Evolutionary conservation across 2,329 filamentous ascomycete genomes (phyloP).

Genomic region (Fusarium abutilonis): DNA sequence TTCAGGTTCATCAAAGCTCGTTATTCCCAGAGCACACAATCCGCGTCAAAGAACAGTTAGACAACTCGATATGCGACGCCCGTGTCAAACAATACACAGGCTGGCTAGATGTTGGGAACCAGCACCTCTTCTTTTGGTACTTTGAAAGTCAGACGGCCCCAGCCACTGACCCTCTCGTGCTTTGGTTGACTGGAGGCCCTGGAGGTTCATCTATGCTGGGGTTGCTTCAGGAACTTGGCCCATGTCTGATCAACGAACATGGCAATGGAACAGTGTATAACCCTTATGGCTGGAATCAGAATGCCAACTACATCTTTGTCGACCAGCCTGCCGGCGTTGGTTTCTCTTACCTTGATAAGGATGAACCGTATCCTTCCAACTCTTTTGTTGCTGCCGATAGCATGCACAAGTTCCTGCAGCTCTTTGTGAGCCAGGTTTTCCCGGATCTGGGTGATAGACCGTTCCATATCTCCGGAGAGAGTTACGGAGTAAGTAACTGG

Average conservation of each 20-base stretch:
- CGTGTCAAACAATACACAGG: conserved; percentile 38
- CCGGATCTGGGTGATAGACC: conserved; percentile 8
- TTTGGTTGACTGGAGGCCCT: conserved; percentile 39
- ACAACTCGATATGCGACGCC: conserved; percentile 29
- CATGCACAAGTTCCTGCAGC: conserved; percentile 34
- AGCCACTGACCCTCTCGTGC: conserved; percentile 21
- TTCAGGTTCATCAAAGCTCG: conserved; percentile 19
- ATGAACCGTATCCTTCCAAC: conserved; percentile 17
- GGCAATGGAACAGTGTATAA: conserved; percentile 25
- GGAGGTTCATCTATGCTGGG: conserved; percentile 34
- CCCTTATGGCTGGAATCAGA: conserved; percentile 35
- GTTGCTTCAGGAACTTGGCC: conserved; percentile 33
- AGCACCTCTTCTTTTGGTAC: conserved; percentile 41
- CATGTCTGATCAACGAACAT: conserved; percentile 31
- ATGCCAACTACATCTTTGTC: conserved; percentile 39
- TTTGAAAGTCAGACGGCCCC: conserved; percentile 36
- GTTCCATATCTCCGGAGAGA: conserved; percentile 37
- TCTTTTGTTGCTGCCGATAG: conserved; percentile 34
- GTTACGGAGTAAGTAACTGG: conserved; percentile 22
- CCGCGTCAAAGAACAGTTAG: conserved; percentile 32
- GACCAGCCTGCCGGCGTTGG: conserved; percentile 38
- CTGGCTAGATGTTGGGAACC: conserved; percentile 28
- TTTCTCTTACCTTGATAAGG: conserved; percentile 38
- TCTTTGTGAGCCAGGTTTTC: conserved; percentile 28
- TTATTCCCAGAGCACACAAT: conserved; percentile 25